These are phyloP conservation scores for Picea mariana DNA, from an alignment of 83 land plant genomes.

Conservation along the genomic window DNA sequence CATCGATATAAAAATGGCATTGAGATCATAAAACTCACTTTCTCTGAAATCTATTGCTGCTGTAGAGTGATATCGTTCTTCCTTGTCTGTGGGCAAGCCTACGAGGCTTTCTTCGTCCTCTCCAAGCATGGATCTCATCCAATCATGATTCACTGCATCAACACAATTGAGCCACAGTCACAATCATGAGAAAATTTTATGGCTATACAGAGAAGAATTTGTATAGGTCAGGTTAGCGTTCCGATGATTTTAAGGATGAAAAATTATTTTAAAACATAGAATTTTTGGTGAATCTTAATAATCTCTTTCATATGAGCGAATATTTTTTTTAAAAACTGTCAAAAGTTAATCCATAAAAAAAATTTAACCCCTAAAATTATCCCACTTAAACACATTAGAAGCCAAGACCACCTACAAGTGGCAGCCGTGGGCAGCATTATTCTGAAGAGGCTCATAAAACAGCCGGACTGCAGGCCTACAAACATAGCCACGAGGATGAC, in stretches of 20 bases:
- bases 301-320: no score
- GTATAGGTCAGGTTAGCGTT: neutral
- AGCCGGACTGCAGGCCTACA: neutral
- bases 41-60: neutral
- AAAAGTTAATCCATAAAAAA: no score
- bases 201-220: neutral
- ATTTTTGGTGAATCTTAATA: no score
- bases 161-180: neutral
- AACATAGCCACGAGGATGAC: neutral
- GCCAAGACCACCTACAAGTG: neutral
- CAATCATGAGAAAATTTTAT: neutral
- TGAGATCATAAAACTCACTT: neutral
- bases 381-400: neutral
- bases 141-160: neutral
- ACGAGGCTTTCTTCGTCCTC: neutral
- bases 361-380: no score
- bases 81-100: neutral
- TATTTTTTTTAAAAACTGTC: no score
- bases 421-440: neutral
- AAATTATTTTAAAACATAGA: neutral
- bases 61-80: neutral
- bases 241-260: neutral
- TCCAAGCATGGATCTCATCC: neutral
- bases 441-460: neutral
- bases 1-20: no score